These are phyloP conservation scores for Secale cereale DNA, from an alignment of 176 grass and related monocot genomes.

Conservation along the genomic window DNA sequence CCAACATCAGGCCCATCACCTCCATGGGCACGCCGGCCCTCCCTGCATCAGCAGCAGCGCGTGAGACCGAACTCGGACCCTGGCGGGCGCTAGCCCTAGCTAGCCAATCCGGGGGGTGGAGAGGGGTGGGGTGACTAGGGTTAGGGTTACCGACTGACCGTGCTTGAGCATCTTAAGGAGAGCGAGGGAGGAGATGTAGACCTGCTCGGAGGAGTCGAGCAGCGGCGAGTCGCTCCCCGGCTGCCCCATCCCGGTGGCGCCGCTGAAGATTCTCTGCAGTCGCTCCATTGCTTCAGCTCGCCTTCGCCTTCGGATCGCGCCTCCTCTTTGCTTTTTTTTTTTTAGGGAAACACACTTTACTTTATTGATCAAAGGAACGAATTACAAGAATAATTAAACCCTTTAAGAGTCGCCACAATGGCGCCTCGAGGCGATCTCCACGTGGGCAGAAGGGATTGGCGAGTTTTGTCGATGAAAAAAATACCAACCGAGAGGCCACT, in stretches of 20 bases:
- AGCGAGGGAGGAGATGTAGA: conserved; percentile 98
- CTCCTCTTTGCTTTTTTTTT: background rate
- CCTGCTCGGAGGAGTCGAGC: conserved; percentile 99
- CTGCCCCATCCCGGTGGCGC: conserved; percentile 80
- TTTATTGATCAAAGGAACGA: too few relatives aligned
- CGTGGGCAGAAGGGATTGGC: too few relatives aligned
- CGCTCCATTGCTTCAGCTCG: conserved; percentile 59
- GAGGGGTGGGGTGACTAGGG: background rate
- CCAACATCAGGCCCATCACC: conserved; percentile 98
- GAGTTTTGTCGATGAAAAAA: too few relatives aligned
- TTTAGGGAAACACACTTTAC: too few relatives aligned
- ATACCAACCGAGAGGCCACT: too few relatives aligned
- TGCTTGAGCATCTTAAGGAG: conserved; percentile 99
- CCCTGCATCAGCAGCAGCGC: conserved; percentile 28
- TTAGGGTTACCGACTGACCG: conserved; percentile 40
- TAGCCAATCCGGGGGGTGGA: background rate
- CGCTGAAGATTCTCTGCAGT: conserved; percentile 78
- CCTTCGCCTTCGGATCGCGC: background rate
- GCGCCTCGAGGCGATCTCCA: too few relatives aligned
- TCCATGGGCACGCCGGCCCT: conserved; percentile 95
- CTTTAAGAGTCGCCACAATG: too few relatives aligned
- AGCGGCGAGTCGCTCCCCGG: conserved; percentile 77
- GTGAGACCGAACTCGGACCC: background rate
- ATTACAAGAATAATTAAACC: too few relatives aligned
- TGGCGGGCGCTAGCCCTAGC: background rate